phyloP scores from a whole-genome alignment of 257 asterid genomes.

The Salvia rosmarinus region DNA sequence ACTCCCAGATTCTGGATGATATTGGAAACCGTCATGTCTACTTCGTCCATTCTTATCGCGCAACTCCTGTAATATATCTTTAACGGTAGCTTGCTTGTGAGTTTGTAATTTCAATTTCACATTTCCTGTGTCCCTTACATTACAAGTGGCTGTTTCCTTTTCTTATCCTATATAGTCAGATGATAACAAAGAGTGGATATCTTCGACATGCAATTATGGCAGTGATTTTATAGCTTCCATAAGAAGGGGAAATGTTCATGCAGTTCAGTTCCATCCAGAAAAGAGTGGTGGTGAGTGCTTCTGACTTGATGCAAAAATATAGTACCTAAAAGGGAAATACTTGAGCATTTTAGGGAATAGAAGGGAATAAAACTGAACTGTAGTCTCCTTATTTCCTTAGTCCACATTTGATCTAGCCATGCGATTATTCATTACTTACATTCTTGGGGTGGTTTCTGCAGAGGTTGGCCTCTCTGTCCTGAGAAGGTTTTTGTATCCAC shows the following conservation, averaged over 20 bases:
- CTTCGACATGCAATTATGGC: slow-evolving; percentile 86
- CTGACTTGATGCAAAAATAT: slow-evolving; percentile 9
- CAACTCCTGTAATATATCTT: slow-evolving; percentile 64
- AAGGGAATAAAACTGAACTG: slow-evolving; percentile 3
- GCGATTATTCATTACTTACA: slow-evolving; percentile 12
- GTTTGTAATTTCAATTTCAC: slow-evolving; percentile 3
- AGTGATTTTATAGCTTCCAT: slow-evolving; percentile 80
- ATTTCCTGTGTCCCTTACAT: slow-evolving; percentile 24
- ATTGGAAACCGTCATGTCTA: slow-evolving; percentile 84
- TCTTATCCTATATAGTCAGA: slow-evolving; percentile 55
- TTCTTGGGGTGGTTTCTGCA: slow-evolving; percentile 44
- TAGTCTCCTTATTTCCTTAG: not conserved
- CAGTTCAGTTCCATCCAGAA: slow-evolving; percentile 98
- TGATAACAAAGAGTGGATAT: slow-evolving; percentile 84
- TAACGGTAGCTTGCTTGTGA: not conserved
- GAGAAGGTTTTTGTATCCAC: slow-evolving; percentile 76
- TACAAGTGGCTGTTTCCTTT: slow-evolving; percentile 32
- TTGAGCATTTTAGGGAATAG: not conserved
- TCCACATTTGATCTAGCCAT: not conserved
- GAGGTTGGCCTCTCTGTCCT: slow-evolving; percentile 91
- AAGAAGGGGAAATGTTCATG: slow-evolving; percentile 86
- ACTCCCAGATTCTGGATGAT: slow-evolving; percentile 76
- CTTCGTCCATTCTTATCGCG: slow-evolving; percentile 95
- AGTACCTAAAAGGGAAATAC: not conserved
- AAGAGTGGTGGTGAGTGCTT: slow-evolving; percentile 84